Evolutionary conservation across 345 rosid genomes (phyloP), one percentile per base, ranked within the genome.

Genomic region (Fremontodendron californicum): DNA sequence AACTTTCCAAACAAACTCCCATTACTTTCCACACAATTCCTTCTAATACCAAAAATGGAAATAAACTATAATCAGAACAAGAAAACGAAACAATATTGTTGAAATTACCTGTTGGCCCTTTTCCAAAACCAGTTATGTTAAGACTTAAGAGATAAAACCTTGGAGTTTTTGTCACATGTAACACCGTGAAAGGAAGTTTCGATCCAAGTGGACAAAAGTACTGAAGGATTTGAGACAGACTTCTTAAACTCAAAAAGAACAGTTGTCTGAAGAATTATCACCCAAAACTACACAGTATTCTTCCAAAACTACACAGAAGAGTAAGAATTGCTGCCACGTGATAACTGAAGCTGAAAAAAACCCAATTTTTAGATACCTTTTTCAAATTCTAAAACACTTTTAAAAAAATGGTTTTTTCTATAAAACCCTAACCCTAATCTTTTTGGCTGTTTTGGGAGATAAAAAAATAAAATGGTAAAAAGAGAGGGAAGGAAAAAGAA

Each of bases 101-200:
- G 2, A 78, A 79, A 48, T 74, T 85, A 80, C 92, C 97, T 83
- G 78, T 61, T 27, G 81, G 37, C 49, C 48, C 73, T 29, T 75
- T 83, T 42, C 91, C 91, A 45, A 76, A 71, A 37, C 97, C 97
- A 9, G 89, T 80, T 73, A 94, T 82, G 86, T n/a, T n/a, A n/a
- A n/a, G n/a, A n/a, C n/a, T 94, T 93, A 74, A 94, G 91, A 43
- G 95, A 81, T 80, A 82, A 83, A 71, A 94, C 97, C 67, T 90
- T 87, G 0, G 89, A 88, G 46, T 66, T 74, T 39, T 82, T 77
- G 82, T 89, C 93, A 58, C 98, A 94, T 6, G 83, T 64, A 21
- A 94, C 95, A 13, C 97, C 97, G 84, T 87, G 84, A 52, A 83
- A 79, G 62, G 89, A 78, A 48, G 63, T 83, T 29, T 77, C 74